Evolutionary conservation across 2,329 filamentous ascomycete genomes (phyloP).

Genomic region (Leptoxyphium fumago): DNA sequence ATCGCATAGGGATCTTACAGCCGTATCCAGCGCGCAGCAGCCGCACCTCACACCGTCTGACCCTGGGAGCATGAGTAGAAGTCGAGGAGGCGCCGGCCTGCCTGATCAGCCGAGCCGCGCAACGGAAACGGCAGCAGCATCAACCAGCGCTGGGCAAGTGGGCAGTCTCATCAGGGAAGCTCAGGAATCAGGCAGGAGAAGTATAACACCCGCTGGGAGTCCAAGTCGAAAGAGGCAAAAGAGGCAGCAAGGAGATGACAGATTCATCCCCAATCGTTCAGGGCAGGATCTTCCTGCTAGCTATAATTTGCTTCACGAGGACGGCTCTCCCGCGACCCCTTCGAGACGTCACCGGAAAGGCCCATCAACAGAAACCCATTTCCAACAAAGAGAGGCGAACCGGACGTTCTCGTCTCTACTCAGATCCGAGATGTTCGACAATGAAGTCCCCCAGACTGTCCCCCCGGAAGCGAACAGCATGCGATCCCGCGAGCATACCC

Average conservation of each 20-base stretch:
- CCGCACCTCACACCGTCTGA: no score
- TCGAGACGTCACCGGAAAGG: constrained; percentile 72
- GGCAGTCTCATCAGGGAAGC: constrained; percentile 47
- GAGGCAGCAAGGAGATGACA: constrained; percentile 45
- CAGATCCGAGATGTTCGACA: constrained; percentile 83
- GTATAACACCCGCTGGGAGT: constrained; percentile 50
- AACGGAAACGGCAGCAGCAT: neutral
- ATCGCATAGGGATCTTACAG: constrained; percentile 17
- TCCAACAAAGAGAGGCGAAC: constrained; percentile 92
- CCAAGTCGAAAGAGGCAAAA: constrained; percentile 55
- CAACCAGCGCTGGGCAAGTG: constrained; percentile 39
- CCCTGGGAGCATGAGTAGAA: no score
- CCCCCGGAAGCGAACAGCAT: constrained; percentile 45
- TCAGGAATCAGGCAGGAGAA: constrained; percentile 42
- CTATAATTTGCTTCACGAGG: constrained; percentile 81
- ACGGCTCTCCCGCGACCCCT: constrained; percentile 82
- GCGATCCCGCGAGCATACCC: constrained; percentile 49
- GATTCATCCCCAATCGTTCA: constrained; percentile 88
- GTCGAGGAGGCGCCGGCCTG: no score
- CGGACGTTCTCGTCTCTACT: constrained; percentile 78
- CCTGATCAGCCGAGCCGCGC: neutral
- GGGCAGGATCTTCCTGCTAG: constrained; percentile 88
- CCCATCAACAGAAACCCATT: constrained; percentile 80
- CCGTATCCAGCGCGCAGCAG: constrained; percentile 7
- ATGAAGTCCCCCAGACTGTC: constrained; percentile 68